phyloP scores from a whole-genome alignment of 73 alveolate genomes.

The Uronychia binucleata region DNA sequence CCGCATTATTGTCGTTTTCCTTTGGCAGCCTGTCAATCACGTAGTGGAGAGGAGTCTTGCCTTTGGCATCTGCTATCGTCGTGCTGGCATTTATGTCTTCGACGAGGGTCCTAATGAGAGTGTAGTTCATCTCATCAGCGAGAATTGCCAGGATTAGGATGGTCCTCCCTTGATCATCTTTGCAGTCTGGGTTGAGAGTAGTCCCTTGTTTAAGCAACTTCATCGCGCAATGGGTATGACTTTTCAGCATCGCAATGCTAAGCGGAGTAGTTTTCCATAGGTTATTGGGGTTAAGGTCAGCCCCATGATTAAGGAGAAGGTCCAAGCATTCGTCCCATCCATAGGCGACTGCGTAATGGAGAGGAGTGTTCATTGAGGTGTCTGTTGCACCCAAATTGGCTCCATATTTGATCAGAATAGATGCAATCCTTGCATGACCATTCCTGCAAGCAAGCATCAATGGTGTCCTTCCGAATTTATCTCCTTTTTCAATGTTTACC shows the following conservation, averaged over 20 bases:
- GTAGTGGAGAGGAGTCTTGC: conserved; percentile 82
- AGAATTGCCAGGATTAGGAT: conserved; percentile 80
- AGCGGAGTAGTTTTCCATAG: conserved; percentile 95
- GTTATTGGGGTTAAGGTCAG: conserved; percentile 70
- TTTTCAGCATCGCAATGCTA: conserved; percentile 87
- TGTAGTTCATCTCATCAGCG: conserved; percentile 58
- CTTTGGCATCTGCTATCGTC: conserved; percentile 83
- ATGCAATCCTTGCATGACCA: conserved; percentile 81
- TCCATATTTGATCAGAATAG: conserved; percentile 72
- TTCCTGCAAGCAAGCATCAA: conserved; percentile 83
- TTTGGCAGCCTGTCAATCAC: conserved; percentile 18
- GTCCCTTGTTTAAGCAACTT: conserved; percentile 65
- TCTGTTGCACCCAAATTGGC: conserved; percentile 79
- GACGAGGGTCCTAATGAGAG: conserved; percentile 77
- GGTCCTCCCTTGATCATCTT: conserved; percentile 95
- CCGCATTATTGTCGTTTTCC: neutral
- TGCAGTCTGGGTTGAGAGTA: conserved; percentile 85
- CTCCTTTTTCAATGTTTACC: conserved; percentile 62
- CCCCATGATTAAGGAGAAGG: conserved; percentile 68
- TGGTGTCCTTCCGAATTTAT: conserved; percentile 74
- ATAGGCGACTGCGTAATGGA: conserved; percentile 91
- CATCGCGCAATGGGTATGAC: conserved; percentile 87
- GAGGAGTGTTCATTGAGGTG: conserved; percentile 84
- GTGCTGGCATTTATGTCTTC: conserved; percentile 85
- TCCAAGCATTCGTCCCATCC: conserved; percentile 78